A percentile compares a stretch with the other conserved stretches of the same genome.
Conservation (phyloP, 2,329 filamentous ascomycete genomes). For the Aspergillus amoenus region DNA sequence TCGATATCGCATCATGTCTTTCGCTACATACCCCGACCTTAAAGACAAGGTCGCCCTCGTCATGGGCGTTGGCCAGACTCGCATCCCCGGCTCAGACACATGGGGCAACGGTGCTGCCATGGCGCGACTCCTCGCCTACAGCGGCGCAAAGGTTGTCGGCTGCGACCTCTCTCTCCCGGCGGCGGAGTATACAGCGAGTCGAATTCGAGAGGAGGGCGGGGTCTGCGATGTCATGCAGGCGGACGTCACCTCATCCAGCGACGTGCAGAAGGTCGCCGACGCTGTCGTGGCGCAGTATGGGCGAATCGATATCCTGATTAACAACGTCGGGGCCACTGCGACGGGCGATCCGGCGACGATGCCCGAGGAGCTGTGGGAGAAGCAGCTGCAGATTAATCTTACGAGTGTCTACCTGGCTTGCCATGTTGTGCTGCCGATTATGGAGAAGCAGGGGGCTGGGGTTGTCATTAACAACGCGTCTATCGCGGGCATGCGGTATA, state of each 20-base stretch:
- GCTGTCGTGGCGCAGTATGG: constrained; percentile 54
- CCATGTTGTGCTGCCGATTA: constrained; percentile 36
- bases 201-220: constrained; percentile 26
- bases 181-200: background rate
- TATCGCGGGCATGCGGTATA: constrained; percentile 33
- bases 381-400: constrained; percentile 56
- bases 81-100: constrained; percentile 30
- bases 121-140: constrained; percentile 48
- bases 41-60: constrained; percentile 23
- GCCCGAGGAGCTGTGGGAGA: constrained; percentile 52
- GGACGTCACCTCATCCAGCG: constrained; percentile 54
- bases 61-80: constrained; percentile 35
- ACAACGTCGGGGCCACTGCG: constrained; percentile 61
- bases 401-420: constrained; percentile 57
- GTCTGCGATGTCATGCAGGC: constrained; percentile 44
- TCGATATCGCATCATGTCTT: background rate
- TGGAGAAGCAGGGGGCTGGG: constrained; percentile 25
- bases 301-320: constrained; percentile 60
- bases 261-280: constrained; percentile 54
- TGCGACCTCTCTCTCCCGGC: constrained; percentile 46
- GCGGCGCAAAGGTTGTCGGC: constrained; percentile 53
- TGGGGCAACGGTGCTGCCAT: constrained; percentile 56
- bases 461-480: constrained; percentile 52
- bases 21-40: constrained; percentile 2
- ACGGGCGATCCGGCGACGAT: constrained; percentile 52